Conservation (phyloP, 2,329 filamentous ascomycete species). For the Paramyrothecium sp. region DNA sequence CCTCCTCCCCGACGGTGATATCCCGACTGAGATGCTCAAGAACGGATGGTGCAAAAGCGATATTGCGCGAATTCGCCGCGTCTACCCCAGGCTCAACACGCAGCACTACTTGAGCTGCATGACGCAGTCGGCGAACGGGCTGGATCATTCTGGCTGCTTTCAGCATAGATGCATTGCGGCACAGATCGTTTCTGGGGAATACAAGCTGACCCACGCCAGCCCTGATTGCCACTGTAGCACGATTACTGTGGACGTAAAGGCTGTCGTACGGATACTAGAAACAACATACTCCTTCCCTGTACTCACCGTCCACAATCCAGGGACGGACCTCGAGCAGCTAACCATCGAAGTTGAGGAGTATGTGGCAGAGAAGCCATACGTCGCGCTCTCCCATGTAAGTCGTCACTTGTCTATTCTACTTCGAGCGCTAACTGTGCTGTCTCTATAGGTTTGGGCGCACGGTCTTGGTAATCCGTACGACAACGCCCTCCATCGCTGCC, state of each 20-base stretch:
- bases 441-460: slow-evolving; percentile 30
- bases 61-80: slow-evolving; percentile 21
- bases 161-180: slow-evolving; percentile 21
- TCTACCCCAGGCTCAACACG: slow-evolving; percentile 12
- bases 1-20: background rate
- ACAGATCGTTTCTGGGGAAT: slow-evolving; percentile 25
- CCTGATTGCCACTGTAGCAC: slow-evolving; percentile 17
- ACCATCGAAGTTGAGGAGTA: slow-evolving; percentile 16
- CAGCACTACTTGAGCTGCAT: slow-evolving; percentile 12
- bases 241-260: slow-evolving; percentile 14
- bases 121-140: slow-evolving; percentile 3
- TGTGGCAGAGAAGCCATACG: slow-evolving; percentile 19
- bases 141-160: slow-evolving; percentile 23
- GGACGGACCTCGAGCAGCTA: slow-evolving; percentile 8
- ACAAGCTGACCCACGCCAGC: slow-evolving; percentile 19
- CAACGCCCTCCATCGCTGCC: slow-evolving; percentile 29
- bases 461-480: slow-evolving; percentile 27
- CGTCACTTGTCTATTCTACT: background rate
- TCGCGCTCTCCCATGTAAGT: slow-evolving; percentile 31
- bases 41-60: slow-evolving; percentile 31
- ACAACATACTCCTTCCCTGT: slow-evolving; percentile 2
- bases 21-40: slow-evolving; percentile 17
- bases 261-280: slow-evolving; percentile 1
- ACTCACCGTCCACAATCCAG: slow-evolving; percentile 12
- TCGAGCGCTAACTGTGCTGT: background rate